Conservation (phyloP, 306 rosid species). For the Erythrophleum fordii region DNA sequence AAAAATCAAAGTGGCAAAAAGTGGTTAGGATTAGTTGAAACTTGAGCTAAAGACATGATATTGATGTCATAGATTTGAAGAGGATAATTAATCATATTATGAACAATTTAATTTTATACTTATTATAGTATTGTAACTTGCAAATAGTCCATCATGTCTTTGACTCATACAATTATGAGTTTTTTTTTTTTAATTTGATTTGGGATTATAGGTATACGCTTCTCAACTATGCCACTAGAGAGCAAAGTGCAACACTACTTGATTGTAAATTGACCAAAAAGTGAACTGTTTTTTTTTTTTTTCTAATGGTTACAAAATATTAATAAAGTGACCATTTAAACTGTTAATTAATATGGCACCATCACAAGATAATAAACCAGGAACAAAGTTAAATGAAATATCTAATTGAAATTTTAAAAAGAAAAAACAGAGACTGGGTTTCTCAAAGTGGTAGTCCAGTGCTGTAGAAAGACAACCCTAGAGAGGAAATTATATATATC, state of each 20-base stretch:
- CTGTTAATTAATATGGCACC: not conserved
- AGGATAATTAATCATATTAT: not conserved
- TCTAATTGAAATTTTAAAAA: not conserved
- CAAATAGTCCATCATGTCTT: not conserved
- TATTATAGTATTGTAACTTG: not conserved
- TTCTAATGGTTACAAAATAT: not conserved
- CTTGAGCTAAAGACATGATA: not conserved
- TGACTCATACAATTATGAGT: not conserved
- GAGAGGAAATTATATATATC: too few relatives aligned
- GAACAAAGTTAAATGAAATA: not conserved
- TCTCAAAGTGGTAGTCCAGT: not conserved
- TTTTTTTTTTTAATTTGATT: not conserved
- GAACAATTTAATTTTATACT: not conserved
- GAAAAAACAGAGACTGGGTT: not conserved
- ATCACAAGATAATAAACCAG: not conserved
- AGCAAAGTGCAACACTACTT: not conserved
- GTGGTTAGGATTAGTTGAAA: not conserved
- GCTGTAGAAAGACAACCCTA: too few relatives aligned
- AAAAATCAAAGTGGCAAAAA: not conserved
- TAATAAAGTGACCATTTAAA: not conserved
- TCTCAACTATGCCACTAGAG: not conserved
- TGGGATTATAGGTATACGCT: not conserved
- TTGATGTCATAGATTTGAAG: not conserved
- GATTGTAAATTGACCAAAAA: not conserved
- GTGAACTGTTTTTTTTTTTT: not conserved